Conservation (phyloP, 2,329 filamentous ascomycete genomes). For the Microsporum audouinii region DNA sequence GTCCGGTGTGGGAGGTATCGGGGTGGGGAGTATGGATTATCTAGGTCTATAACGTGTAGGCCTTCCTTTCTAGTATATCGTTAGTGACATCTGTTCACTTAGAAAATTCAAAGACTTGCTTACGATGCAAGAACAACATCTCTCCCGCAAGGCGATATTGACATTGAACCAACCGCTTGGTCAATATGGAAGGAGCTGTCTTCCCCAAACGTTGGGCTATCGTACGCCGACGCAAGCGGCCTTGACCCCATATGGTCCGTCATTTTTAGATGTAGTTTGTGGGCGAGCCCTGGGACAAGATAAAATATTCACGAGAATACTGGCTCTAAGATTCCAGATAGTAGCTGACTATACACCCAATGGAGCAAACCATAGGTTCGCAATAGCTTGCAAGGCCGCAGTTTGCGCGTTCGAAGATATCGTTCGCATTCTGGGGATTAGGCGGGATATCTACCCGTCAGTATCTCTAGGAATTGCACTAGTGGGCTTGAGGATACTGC, state of each 20-base stretch:
- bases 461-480: background rate
- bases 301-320: background rate
- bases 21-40: conserved; percentile 77
- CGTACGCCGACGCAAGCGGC: conserved; percentile 47
- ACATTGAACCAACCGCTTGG: conserved; percentile 70
- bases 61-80: conserved; percentile 55
- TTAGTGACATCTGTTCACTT: background rate
- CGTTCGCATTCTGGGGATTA: background rate
- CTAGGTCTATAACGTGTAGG: conserved; percentile 81
- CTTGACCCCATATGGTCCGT: background rate
- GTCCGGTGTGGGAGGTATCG: conserved; percentile 74
- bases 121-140: conserved; percentile 80
- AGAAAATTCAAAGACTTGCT: conserved; percentile 15
- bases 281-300: background rate
- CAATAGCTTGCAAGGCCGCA: background rate
- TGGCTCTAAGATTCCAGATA: background rate
- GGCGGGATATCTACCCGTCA: background rate
- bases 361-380: background rate
- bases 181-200: conserved; percentile 77
- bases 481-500: too few relatives aligned
- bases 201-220: conserved; percentile 77
- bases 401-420: background rate
- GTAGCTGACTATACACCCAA: background rate
- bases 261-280: background rate
- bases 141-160: conserved; percentile 80